Percentiles rank a stretch among this genome's conserved stretches.
Conservation (phyloP, 2,329 filamentous ascomycete genomes). For the Colletotrichum ledebouriae region DNA sequence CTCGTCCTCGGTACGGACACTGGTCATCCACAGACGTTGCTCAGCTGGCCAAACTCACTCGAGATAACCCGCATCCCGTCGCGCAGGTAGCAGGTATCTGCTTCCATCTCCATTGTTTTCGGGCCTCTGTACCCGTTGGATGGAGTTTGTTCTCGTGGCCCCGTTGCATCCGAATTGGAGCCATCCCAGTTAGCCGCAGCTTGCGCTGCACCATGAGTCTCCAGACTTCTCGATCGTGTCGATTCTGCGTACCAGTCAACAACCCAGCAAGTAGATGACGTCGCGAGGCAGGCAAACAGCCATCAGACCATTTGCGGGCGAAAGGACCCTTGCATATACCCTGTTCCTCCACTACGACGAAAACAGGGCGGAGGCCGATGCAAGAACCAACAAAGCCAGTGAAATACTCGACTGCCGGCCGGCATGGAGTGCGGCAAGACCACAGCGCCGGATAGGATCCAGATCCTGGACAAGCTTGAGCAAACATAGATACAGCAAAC, state of each 20-base stretch:
- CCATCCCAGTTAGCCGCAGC: constrained; percentile 9
- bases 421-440: constrained; percentile 10
- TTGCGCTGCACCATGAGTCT: not conserved
- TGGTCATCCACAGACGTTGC: constrained; percentile 6
- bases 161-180: constrained; percentile 5
- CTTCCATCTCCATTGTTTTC: constrained; percentile 5
- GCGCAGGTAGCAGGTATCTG: constrained; percentile 3
- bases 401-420: constrained; percentile 12
- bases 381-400: constrained; percentile 13
- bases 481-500: not conserved
- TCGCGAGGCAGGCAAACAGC: constrained; percentile 3
- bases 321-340: constrained; percentile 10
- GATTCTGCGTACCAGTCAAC: not conserved
- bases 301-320: constrained; percentile 12
- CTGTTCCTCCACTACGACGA: constrained; percentile 6
- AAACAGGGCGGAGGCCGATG: constrained; percentile 5
- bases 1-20: not conserved
- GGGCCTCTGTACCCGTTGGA: not conserved
- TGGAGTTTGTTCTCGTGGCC: constrained; percentile 1
- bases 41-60: constrained; percentile 11
- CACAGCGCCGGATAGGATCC: constrained; percentile 19
- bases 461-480: constrained; percentile 7
- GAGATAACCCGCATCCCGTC: not conserved
- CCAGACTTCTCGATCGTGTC: not conserved
- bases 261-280: not conserved